Percentiles rank a stretch among this genome's conserved stretches.
Conservation (phyloP, 129 eudicot genomes). For the Tagetes erecta region DNA sequence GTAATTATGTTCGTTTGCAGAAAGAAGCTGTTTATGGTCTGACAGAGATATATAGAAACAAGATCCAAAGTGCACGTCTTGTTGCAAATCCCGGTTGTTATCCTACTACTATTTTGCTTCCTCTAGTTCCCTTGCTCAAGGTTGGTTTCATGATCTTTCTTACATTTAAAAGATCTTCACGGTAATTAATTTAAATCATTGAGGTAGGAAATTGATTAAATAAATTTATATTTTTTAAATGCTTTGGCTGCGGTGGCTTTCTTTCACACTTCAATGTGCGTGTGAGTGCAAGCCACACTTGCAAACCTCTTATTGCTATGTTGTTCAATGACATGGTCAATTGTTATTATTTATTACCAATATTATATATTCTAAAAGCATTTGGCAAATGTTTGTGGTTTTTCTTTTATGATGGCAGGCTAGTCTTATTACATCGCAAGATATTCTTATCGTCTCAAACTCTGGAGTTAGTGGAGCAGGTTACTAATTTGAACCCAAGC, state of each 20-base stretch:
- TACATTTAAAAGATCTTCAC: constrained; percentile 5
- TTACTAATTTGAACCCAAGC: constrained; percentile 30
- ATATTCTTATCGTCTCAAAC: constrained; percentile 83
- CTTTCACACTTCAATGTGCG: neutral
- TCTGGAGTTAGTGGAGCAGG: constrained; percentile 99
- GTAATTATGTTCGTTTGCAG: constrained; percentile 41
- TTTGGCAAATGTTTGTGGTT: constrained; percentile 11
- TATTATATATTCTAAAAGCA: neutral
- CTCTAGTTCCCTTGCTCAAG: constrained; percentile 87
- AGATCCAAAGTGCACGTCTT: constrained; percentile 74
- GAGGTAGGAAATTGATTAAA: neutral
- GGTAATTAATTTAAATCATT: neutral
- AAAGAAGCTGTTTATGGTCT: constrained; percentile 96
- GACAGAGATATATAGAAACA: constrained; percentile 76
- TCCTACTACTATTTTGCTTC: constrained; percentile 91
- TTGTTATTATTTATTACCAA: neutral
- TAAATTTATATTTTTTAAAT: neutral
- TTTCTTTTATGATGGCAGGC: constrained; percentile 49
- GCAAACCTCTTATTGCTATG: neutral
- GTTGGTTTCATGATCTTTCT: constrained; percentile 37
- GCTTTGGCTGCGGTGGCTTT: neutral
- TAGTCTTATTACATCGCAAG: constrained; percentile 57
- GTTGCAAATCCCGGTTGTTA: constrained; percentile 99
- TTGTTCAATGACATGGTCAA: neutral
- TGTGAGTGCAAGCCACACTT: neutral